Evolutionary conservation across 352 stramenopile species (phyloP).

Genomic region (Phytophthora citricola): DNA sequence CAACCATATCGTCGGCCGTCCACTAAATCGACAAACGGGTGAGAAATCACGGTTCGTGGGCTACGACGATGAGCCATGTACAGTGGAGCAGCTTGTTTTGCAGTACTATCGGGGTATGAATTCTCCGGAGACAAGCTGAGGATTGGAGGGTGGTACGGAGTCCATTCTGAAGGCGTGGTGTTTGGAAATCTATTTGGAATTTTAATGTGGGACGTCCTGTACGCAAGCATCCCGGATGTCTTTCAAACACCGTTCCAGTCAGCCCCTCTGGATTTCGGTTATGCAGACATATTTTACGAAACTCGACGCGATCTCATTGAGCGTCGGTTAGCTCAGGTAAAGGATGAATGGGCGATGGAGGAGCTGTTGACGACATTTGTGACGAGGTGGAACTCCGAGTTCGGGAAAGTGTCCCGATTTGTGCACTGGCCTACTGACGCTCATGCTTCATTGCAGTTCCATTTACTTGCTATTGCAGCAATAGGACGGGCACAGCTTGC

Average conservation of each 20-base stretch:
- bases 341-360: slow-evolving; percentile 44
- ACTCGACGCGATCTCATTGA: slow-evolving; percentile 56
- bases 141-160: slow-evolving; percentile 77
- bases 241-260: slow-evolving; percentile 90
- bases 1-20: slow-evolving; percentile 68
- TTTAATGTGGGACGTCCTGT: slow-evolving; percentile 91
- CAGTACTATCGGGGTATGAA: slow-evolving; percentile 68
- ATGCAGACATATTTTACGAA: slow-evolving; percentile 59
- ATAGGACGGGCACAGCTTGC: slow-evolving; percentile 51
- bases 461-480: slow-evolving; percentile 58
- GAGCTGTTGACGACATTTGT: slow-evolving; percentile 52
- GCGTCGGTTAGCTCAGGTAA: slow-evolving; percentile 46
- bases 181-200: slow-evolving; percentile 83
- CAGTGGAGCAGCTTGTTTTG: slow-evolving; percentile 85
- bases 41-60: slow-evolving; percentile 89
- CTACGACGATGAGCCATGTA: slow-evolving; percentile 87
- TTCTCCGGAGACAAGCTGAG: not conserved
- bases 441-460: slow-evolving; percentile 47
- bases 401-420: slow-evolving; percentile 69
- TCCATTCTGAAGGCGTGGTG: slow-evolving; percentile 85
- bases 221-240: slow-evolving; percentile 76
- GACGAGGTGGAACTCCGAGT: slow-evolving; percentile 47
- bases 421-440: slow-evolving; percentile 57
- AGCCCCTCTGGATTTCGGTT: slow-evolving; percentile 75
- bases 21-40: slow-evolving; percentile 75